phyloP scores from a whole-genome alignment of 2,329 filamentous ascomycete genomes.

The Fusarium keratoplasticum region DNA sequence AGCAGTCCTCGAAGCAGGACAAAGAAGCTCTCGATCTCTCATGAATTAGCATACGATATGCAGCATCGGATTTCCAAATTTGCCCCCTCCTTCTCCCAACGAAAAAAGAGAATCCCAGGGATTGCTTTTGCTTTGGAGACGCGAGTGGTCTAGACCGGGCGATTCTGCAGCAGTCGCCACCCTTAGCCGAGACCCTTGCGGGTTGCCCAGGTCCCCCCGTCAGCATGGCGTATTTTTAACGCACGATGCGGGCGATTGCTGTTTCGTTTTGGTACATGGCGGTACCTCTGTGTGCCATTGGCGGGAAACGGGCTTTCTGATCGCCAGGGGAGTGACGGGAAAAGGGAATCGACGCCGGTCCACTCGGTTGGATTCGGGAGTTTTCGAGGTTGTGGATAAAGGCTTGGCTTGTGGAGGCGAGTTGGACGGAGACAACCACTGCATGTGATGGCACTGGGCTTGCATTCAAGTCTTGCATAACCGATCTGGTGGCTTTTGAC shows the following conservation, averaged over 20 bases:
- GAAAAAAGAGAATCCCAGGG: neutral
- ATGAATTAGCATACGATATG: neutral
- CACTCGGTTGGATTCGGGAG: neutral
- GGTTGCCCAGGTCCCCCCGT: neutral
- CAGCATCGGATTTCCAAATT: neutral
- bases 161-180: neutral
- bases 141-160: neutral
- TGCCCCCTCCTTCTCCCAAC: neutral
- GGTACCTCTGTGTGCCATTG: neutral
- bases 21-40: neutral
- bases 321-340: neutral
- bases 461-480: neutral
- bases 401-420: neutral
- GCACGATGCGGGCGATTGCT: neutral
- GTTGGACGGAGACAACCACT: neutral
- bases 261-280: neutral
- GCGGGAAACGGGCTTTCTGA: neutral
- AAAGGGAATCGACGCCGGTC: neutral
- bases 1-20: neutral
- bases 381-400: neutral
- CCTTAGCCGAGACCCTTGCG: neutral
- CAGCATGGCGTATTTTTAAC: neutral
- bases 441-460: neutral
- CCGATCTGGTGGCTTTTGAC: neutral
- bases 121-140: neutral